Conservation (phyloP, 805 yeast species). For the Kregervanrija pseudodelftensis region DNA sequence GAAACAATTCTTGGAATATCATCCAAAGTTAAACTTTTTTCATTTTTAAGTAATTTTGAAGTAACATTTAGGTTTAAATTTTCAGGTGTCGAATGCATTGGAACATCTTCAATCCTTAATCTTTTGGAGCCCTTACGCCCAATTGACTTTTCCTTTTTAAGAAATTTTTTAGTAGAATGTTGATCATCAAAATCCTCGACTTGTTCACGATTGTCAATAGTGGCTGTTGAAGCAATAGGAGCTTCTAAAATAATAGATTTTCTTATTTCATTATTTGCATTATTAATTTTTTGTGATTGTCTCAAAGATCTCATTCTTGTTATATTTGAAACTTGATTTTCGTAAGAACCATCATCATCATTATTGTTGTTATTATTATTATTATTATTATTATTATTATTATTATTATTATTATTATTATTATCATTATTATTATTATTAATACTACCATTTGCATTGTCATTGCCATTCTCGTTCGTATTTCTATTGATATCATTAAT, state of each 20-base stretch:
- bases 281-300: slow-evolving; percentile 49
- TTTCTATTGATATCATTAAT: too few relatives aligned
- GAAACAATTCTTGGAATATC: slow-evolving; percentile 97
- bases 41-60: slow-evolving; percentile 65
- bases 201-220: slow-evolving; percentile 20
- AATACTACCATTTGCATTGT: not conserved
- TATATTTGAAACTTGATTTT: slow-evolving; percentile 67
- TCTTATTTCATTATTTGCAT: slow-evolving; percentile 52
- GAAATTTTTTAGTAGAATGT: slow-evolving; percentile 4
- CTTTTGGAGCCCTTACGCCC: slow-evolving; percentile 26
- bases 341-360: slow-evolving; percentile 41
- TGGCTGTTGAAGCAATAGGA: slow-evolving; percentile 40
- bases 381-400: not conserved
- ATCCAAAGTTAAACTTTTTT: slow-evolving; percentile 83
- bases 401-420: not conserved
- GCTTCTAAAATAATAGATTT: slow-evolving; percentile 61
- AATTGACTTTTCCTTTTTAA: slow-evolving; percentile 5
- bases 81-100: slow-evolving; percentile 16
- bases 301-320: slow-evolving; percentile 68
- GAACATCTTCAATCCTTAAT: slow-evolving; percentile 23
- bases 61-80: slow-evolving; percentile 46
- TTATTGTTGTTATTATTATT: not conserved
- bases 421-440: not conserved
- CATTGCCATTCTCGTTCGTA: too few relatives aligned
- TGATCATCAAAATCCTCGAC: slow-evolving; percentile 1